Evolutionary conservation across 306 rosid species (phyloP).

Genomic region (Inga oerstediana): DNA sequence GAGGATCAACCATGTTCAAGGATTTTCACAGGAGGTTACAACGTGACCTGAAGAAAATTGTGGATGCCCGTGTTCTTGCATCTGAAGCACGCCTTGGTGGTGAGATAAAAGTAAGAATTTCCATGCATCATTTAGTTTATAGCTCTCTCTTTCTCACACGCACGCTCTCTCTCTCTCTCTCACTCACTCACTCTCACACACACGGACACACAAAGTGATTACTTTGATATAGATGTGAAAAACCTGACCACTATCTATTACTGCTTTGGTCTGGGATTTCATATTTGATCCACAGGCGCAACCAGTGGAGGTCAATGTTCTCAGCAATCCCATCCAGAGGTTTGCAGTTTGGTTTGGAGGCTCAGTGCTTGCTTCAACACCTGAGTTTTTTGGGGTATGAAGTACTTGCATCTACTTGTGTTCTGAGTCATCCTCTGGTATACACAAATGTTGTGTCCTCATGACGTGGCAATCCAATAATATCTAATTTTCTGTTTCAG

Average conservation of each 20-base stretch:
- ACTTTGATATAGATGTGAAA: background rate
- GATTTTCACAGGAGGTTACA: conserved; percentile 98
- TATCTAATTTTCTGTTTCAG: background rate
- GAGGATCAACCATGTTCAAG: conserved; percentile 99
- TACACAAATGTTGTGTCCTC: background rate
- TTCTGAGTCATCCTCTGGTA: background rate
- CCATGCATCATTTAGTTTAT: background rate
- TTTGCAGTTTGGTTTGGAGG: conserved; percentile 99
- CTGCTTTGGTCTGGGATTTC: conserved; percentile 24
- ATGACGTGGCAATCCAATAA: background rate
- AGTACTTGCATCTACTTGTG: conserved; percentile 3
- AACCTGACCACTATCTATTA: conserved; percentile 11
- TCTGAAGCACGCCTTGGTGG: conserved; percentile 83
- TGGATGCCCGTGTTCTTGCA: conserved; percentile 86
- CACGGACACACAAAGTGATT: conserved; percentile 1
- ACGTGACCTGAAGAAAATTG: conserved; percentile 91
- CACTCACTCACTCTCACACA: background rate
- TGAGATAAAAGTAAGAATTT: conserved; percentile 67
- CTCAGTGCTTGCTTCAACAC: conserved; percentile 98
- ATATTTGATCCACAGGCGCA: conserved; percentile 59
- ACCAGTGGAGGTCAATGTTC: conserved; percentile 97
- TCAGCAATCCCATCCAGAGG: conserved; percentile 97
- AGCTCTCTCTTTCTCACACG: background rate
- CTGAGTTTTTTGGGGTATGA: conserved; percentile 87
- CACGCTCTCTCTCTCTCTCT: background rate